Base-by-base conservation (phyloP, 495 filamentous ascomycete species). In the Aspergillus sclerotioniger region DNA sequence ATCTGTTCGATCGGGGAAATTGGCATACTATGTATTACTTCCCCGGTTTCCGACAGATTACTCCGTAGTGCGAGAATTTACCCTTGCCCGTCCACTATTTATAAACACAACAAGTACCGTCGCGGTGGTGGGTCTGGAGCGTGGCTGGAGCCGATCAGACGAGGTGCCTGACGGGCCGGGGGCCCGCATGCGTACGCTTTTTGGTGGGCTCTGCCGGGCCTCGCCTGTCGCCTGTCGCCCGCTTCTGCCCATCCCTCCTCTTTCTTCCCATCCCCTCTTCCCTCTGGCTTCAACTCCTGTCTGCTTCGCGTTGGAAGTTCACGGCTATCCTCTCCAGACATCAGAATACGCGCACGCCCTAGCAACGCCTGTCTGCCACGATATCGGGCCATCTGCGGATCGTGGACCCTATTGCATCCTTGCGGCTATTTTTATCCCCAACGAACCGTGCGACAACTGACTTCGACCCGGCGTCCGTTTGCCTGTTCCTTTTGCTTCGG, bases 151-250 rank as follows among this genome's bases (percentile, higher is more conserved):
- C 49, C 50, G 57, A 53, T 61, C 53, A 56, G 50, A 49, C 20
- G 28, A 31, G 21, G 9, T 49, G 16, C 17, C 51, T 57, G 57
- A 51, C 51, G 39, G 51, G 45, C 54, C 59, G 59, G 59, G 59
- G 59, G 59, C 62, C 62, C 62, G 62, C 62, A 65, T 62, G 59
- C 62, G 55, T 61, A 28, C 53, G 19, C 28, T n/a, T 29, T 54
- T 52, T 31, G 33, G 21, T 41, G 13, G 19, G 52, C 20, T 12
- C 49, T 46, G 29, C 41, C 16, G 21, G n/a, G 33, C 39, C 49
- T 49, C 20, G 13, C 43, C 39, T 43, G 16, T 25, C 19, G 48
- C 53, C 19, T 41, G 29, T 35, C 17, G 17, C 46, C 39, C 25
- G 31, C n/a, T n/a, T 46, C 41, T 16, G 17, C 25, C n/a, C 32